A percentile compares a stretch with the other conserved stretches of the same genome.
phyloP scores from a whole-genome alignment of 2,329 filamentous ascomycete species.

The Pseudopithomyces maydicus region DNA sequence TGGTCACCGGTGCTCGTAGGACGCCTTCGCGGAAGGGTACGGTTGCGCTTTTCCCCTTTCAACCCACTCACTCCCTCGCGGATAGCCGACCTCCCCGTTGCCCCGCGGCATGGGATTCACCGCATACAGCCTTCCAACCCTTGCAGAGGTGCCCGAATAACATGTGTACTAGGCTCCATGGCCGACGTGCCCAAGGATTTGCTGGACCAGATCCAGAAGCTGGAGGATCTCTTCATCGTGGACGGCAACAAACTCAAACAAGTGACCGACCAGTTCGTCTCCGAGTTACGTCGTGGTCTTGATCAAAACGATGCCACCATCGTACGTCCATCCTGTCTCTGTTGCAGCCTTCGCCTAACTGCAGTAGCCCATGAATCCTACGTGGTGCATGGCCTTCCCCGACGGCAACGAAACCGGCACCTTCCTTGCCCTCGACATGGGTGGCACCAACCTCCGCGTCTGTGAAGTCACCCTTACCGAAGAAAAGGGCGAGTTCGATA shows the following conservation, averaged over 20 bases:
- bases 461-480: slow-evolving; percentile 91
- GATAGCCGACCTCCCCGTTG: not conserved
- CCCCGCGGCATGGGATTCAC: not conserved
- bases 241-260: slow-evolving; percentile 80
- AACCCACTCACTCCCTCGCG: not conserved
- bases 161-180: slow-evolving; percentile 72
- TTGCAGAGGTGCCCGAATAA: slow-evolving; percentile 21
- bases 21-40: slow-evolving; percentile 75
- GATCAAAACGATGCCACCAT: slow-evolving; percentile 90
- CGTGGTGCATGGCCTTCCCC: slow-evolving; percentile 93
- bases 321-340: slow-evolving; percentile 61
- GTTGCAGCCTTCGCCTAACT: slow-evolving; percentile 2
- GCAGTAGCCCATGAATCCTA: slow-evolving; percentile 90
- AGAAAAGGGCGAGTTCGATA: slow-evolving; percentile 90
- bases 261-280: slow-evolving; percentile 87
- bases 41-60: slow-evolving; percentile 41
- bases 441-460: slow-evolving; percentile 92
- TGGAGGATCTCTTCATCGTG: slow-evolving; percentile 85
- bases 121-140: not conserved
- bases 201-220: slow-evolving; percentile 75
- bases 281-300: slow-evolving; percentile 85
- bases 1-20: slow-evolving; percentile 70
- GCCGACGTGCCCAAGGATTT: slow-evolving; percentile 88
- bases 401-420: slow-evolving; percentile 86
- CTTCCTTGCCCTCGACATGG: slow-evolving; percentile 92